A percentile compares a stretch with the other conserved stretches of the same genome.
Conservation (phyloP, 176 grass and related monocot species). For the Avena insularis region DNA sequence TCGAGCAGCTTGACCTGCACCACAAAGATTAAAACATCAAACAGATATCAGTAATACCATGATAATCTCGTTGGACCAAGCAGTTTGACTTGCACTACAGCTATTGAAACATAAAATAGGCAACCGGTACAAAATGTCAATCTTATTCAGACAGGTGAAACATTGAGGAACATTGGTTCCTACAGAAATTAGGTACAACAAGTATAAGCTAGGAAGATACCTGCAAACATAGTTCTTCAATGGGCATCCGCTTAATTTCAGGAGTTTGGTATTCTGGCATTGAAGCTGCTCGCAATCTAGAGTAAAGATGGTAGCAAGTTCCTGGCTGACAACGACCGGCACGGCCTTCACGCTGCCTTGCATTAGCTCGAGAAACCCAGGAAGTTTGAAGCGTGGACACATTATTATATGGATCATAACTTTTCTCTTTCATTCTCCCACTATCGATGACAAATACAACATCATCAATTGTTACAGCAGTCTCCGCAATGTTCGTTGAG, state of each 20-base stretch:
- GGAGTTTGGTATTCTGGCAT: slow-evolving; percentile 83
- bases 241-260: slow-evolving; percentile 98
- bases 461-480: slow-evolving; percentile 97
- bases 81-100: slow-evolving; percentile 69
- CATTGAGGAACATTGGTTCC: slow-evolving; percentile 22
- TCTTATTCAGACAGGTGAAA: slow-evolving; percentile 1
- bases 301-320: slow-evolving; percentile 94
- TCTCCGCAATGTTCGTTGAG: slow-evolving; percentile 98
- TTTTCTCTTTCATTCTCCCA: slow-evolving; percentile 99
- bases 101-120: slow-evolving; percentile 36
- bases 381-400: slow-evolving; percentile 95
- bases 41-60: slow-evolving; percentile 33
- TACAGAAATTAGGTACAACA: slow-evolving; percentile 23
- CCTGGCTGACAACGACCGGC: slow-evolving; percentile 93
- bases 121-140: neutral
- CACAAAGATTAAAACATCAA: slow-evolving; percentile 37
- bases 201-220: slow-evolving; percentile 50
- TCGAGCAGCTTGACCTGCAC: slow-evolving; percentile 89
- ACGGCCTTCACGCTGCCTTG: slow-evolving; percentile 89
- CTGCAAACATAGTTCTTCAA: slow-evolving; percentile 97
- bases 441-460: slow-evolving; percentile 93
- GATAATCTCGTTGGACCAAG: slow-evolving; percentile 52
- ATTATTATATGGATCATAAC: slow-evolving; percentile 97
- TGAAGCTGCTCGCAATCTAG: slow-evolving; percentile 78
- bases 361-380: slow-evolving; percentile 94